A percentile compares a stretch with the other conserved stretches of the same genome.
Evolutionary conservation across 805 yeast genomes (phyloP).

Genomic region (Blastobotrys chiropterorum): DNA sequence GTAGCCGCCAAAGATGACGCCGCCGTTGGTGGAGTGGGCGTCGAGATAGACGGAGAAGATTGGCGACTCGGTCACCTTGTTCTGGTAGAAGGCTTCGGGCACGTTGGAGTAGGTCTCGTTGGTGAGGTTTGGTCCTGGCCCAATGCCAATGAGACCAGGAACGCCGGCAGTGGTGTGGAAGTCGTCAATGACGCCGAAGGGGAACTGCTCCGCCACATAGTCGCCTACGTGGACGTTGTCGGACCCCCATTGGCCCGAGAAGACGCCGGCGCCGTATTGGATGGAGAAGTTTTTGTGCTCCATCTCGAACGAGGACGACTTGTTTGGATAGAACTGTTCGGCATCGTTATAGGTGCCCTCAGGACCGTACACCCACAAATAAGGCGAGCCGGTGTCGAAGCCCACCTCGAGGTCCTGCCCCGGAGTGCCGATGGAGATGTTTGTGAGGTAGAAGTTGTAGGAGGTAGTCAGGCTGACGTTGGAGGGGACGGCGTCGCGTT

Average conservation of each 20-base stretch:
- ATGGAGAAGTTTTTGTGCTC: constrained; percentile 35
- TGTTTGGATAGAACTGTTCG: constrained; percentile 23
- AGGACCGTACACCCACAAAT: constrained; percentile 41
- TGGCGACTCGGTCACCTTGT: constrained; percentile 51
- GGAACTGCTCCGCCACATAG: constrained; percentile 17
- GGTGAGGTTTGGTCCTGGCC: constrained; percentile 45
- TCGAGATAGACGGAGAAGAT: constrained; percentile 62
- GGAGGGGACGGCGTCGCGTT: not conserved
- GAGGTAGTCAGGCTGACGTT: constrained; percentile 23
- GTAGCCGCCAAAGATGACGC: constrained; percentile 29
- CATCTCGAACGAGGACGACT: constrained; percentile 28
- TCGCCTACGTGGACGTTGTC: constrained; percentile 24
- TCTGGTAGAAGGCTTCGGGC: constrained; percentile 52
- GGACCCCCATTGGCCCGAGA: constrained; percentile 28
- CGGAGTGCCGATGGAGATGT: constrained; percentile 38
- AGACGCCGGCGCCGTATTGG: constrained; percentile 33
- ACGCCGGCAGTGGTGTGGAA: constrained; percentile 45
- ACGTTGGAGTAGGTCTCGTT: constrained; percentile 49
- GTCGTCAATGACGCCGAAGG: constrained; percentile 27
- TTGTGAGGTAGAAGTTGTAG: constrained; percentile 33
- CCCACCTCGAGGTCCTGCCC: constrained; percentile 37
- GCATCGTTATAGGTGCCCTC: constrained; percentile 26
- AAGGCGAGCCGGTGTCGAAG: constrained; percentile 47
- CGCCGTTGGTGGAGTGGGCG: constrained; percentile 26
- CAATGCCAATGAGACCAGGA: constrained; percentile 46